Base-by-base conservation (phyloP, 1,284 basidiomycete species). In the Fomes fomentarius region DNA sequence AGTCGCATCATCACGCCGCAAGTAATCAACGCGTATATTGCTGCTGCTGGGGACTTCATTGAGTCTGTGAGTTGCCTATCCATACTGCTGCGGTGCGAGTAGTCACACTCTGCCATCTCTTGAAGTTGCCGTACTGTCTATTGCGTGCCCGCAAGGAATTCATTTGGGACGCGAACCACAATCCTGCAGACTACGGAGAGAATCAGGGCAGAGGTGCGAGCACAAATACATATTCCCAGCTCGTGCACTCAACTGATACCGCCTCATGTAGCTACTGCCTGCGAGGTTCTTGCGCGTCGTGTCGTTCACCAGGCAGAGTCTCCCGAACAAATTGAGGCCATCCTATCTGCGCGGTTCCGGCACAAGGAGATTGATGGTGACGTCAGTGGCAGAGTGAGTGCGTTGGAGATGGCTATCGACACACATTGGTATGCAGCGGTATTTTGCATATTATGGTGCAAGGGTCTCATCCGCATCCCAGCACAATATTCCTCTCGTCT, bases 141-240 rank as follows among this genome's bases (percentile, higher is more conserved):
- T 76, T 96, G n/a, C 81, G 89, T 41, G 91, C 93, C 0, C 80
- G 87, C 50, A 83, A 84, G 19, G 83, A 89, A 51, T 96, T 96
- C 62, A 79, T 91, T 69, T 82, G 78, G 72, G 89, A 91, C 67
- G 87, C 89, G 6, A 81, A 85, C 58, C 77, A 82, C 47, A 82
- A 91, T 67, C 79, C 87, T 33, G 88, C 93, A 8, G 91, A 96
- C 67, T 92, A 88, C 65, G 93, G 86, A 53, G 95, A 97, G 74
- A 94, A 94, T 63, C 66, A 82, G 34, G 84, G 87, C 59, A 81
- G 94, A 75, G 87, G 89, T 90, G 70, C 33, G 78, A 60, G n/a
- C n/a, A n/a, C n/a, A n/a, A 2, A 26, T 6, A 14, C 6, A 28
- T 10, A 3, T 15, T n/a, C 28, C 6, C 28, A 30, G 12, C 12